phyloP scores from a whole-genome alignment of 2,329 filamentous ascomycete genomes.

The Cylindrodendrum hubeiense region DNA sequence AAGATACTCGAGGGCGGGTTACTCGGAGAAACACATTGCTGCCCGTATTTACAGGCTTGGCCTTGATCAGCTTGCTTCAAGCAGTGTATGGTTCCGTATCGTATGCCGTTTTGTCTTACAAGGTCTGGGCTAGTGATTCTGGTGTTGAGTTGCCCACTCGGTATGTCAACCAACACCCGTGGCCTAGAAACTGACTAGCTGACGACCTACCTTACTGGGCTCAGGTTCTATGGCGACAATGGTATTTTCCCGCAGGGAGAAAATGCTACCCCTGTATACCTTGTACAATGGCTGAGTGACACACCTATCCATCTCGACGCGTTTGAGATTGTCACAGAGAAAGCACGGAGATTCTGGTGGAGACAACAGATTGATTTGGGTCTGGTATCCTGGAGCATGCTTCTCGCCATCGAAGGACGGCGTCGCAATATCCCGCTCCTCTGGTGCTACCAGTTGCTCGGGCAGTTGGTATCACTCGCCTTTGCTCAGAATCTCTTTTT shows the following conservation, averaged over 20 bases:
- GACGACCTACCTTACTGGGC: neutral
- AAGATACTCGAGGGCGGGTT: conserved; percentile 50
- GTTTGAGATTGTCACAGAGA: conserved; percentile 66
- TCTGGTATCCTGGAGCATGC: conserved; percentile 66
- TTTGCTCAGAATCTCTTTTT: conserved; percentile 75
- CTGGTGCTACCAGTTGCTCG: conserved; percentile 69
- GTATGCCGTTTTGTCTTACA: conserved; percentile 62
- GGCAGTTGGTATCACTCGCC: conserved; percentile 69
- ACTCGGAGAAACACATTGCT: conserved; percentile 44
- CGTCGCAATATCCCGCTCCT: conserved; percentile 67
- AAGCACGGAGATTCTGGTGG: conserved; percentile 70
- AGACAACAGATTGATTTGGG: conserved; percentile 70
- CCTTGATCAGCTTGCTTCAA: conserved; percentile 57
- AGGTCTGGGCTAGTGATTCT: conserved; percentile 60
- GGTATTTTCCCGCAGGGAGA: conserved; percentile 52
- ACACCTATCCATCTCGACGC: conserved; percentile 64
- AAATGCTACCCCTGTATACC: conserved; percentile 47
- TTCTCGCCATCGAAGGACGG: conserved; percentile 70
- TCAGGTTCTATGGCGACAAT: conserved; percentile 45
- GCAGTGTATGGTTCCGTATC: conserved; percentile 58
- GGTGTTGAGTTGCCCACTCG: conserved; percentile 53
- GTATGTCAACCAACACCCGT: conserved; percentile 35
- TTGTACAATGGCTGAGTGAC: conserved; percentile 66
- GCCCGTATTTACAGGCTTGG: conserved; percentile 57
- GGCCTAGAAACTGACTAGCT: neutral